Evolutionary conservation across 1,284 basidiomycete species (phyloP).

Genomic region (Sphagnurus paluster): DNA sequence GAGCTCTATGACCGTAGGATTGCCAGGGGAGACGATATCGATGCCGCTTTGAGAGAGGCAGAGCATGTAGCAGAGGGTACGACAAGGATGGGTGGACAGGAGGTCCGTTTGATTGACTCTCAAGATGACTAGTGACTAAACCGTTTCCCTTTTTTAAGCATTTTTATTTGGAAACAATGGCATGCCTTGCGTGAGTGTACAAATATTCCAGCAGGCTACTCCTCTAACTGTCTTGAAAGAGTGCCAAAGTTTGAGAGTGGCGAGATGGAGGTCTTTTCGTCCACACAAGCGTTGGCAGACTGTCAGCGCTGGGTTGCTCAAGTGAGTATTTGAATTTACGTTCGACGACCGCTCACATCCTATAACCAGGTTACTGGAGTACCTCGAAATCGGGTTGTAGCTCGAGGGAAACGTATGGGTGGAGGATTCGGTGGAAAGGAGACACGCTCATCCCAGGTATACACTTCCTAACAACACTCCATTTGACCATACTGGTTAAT

Average conservation of each 20-base stretch:
- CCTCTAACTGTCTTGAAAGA: neutral
- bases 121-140: no score
- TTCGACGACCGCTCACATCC: neutral
- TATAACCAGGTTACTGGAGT: slow-evolving; percentile 14
- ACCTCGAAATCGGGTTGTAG: slow-evolving; percentile 15
- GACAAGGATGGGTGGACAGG: slow-evolving; percentile 16
- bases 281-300: slow-evolving; percentile 15
- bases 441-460: slow-evolving; percentile 12
- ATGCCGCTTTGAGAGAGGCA: slow-evolving; percentile 2
- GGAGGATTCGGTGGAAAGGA: slow-evolving; percentile 19
- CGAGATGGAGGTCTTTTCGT: slow-evolving; percentile 18
- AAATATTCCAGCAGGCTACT: neutral
- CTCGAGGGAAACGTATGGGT: slow-evolving; percentile 15
- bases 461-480: neutral
- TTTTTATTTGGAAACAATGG: slow-evolving; percentile 19
- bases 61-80: slow-evolving; percentile 12
- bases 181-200: slow-evolving; percentile 14
- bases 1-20: slow-evolving; percentile 13
- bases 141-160: no score
- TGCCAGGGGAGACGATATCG: slow-evolving; percentile 13
- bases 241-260: slow-evolving; percentile 18
- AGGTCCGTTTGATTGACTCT: slow-evolving; percentile 4
- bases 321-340: neutral
- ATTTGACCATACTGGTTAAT: neutral
- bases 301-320: slow-evolving; percentile 17